Evolutionary conservation across 345 rosid species (phyloP).

Genomic region (Leavenworthia alabamica): DNA sequence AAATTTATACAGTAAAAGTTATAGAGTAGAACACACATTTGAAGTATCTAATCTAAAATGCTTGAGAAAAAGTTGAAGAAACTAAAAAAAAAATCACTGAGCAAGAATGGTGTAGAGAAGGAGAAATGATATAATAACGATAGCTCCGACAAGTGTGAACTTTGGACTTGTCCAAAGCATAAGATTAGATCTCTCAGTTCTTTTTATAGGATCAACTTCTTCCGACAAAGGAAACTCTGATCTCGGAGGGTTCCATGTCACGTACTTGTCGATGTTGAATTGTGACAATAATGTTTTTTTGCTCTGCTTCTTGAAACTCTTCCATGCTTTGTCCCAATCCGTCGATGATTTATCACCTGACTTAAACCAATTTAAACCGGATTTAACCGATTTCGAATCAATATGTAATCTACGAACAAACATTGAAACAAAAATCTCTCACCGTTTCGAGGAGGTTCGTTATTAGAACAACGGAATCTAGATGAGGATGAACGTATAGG

Average conservation of each 20-base stretch:
- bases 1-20: not conserved
- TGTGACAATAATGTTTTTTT: constrained; percentile 57
- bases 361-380: not conserved
- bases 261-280: constrained; percentile 73
- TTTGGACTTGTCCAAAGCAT: constrained; percentile 75
- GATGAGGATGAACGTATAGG: constrained; percentile 15
- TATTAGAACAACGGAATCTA: constrained; percentile 41
- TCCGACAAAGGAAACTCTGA: constrained; percentile 80
- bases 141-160: constrained; percentile 68
- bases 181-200: constrained; percentile 80
- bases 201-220: constrained; percentile 90
- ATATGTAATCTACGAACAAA: not conserved
- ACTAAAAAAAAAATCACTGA: no score
- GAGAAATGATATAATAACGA: constrained; percentile 59
- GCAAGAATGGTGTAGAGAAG: constrained; percentile 76
- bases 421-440: constrained; percentile 5
- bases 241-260: constrained; percentile 78
- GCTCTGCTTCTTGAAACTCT: constrained; percentile 70
- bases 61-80: not conserved
- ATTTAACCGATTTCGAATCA: not conserved
- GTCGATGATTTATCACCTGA: constrained; percentile 66
- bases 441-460: constrained; percentile 35
- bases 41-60: not conserved
- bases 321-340: constrained; percentile 96
- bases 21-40: not conserved